A percentile compares a stretch with the other conserved stretches of the same genome.
Evolutionary conservation across 257 asterid genomes (phyloP).

Genomic region (Solanum sejunctum): DNA sequence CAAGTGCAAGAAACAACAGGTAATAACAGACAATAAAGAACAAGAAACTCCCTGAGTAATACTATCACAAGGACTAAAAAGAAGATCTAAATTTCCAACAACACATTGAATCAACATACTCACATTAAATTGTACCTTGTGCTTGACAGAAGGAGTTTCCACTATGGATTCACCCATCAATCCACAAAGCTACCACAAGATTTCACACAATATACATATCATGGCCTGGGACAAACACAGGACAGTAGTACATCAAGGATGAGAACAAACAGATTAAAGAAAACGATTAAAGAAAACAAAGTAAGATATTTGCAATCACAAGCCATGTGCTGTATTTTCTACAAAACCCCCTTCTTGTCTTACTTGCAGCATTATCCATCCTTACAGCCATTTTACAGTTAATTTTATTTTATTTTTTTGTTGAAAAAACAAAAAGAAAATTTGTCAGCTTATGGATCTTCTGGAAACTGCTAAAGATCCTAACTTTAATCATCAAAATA

Average conservation of each 20-base stretch:
- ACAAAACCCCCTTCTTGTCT: neutral
- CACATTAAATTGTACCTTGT: constrained; percentile 23
- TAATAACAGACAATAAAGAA: no score
- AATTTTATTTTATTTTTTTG: neutral
- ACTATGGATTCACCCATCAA: constrained; percentile 38
- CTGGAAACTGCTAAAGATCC: constrained; percentile 24
- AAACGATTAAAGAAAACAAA: constrained; percentile 1
- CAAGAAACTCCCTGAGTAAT: neutral
- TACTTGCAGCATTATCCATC: constrained; percentile 13
- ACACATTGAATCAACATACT: neutral
- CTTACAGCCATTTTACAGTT: constrained; percentile 8
- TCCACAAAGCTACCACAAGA: constrained; percentile 11
- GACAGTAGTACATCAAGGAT: constrained; percentile 18
- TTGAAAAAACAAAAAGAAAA: neutral
- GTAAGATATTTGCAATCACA: constrained; percentile 11
- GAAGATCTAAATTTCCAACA: constrained; percentile 3
- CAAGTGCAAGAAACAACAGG: neutral
- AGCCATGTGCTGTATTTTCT: constrained; percentile 40
- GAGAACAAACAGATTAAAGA: constrained; percentile 17
- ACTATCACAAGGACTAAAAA: neutral
- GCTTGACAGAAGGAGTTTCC: constrained; percentile 17
- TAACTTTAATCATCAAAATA: constrained; percentile 28
- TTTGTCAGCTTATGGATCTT: constrained; percentile 19
- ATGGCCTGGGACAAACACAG: constrained; percentile 21
- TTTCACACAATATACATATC: constrained; percentile 1